Base-by-base conservation (phyloP, 179 eudicot genomes). In the Sideroxylon spinosum region DNA sequence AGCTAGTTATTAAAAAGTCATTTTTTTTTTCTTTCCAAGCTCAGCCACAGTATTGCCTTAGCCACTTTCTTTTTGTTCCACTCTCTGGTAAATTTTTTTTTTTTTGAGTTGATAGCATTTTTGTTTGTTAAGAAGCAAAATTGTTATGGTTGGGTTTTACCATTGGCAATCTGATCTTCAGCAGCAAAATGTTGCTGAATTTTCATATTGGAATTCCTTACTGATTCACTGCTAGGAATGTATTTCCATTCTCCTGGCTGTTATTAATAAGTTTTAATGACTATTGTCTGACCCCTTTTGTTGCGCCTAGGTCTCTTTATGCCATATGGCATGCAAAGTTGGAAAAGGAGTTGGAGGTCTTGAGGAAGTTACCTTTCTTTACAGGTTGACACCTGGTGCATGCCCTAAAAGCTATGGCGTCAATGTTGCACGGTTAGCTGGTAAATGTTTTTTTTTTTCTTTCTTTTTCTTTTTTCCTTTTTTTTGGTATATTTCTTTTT, bases 381-480 rank as follows among this genome's bases (percentile, higher is more conserved):
- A 93, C 86, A 89, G 91, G 79, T 78, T 95, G 85, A 91, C 87
- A 56, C 86, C 78, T 66, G 99, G 98, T 65, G 95, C 98, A 70
- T 95, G 99, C 83, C 99, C 99, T 32, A 95, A 93, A 86, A 95
- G 99, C 84, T 93, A 95, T 76, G 98, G 99, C 79, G 96, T 93
- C 84, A 95, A 95, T 81, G 99, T 95, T 71, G 99, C 99, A 32
- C 85, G 96, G 46, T 67, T 95, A 79, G 97, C 99, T 78, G 98
- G 99, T 90, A 84, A 72, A n/a, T n/a, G 74, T 57, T 76, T 8
- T 57, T 60, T 22, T 62, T n/a, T n/a, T n/a, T n/a, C n/a, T n/a
- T n/a, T n/a, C n/a, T n/a, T n/a, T n/a, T n/a, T n/a, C n/a, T 8
- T 57, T 60, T 22, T 62, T 7, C 3, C 52, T 37, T 61, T 66